Percentiles rank a stretch among this genome's conserved stretches.
These are phyloP conservation scores for Daldinia vernicosa DNA, from an alignment of 495 filamentous ascomycete genomes.

Conservation along the genomic window DNA sequence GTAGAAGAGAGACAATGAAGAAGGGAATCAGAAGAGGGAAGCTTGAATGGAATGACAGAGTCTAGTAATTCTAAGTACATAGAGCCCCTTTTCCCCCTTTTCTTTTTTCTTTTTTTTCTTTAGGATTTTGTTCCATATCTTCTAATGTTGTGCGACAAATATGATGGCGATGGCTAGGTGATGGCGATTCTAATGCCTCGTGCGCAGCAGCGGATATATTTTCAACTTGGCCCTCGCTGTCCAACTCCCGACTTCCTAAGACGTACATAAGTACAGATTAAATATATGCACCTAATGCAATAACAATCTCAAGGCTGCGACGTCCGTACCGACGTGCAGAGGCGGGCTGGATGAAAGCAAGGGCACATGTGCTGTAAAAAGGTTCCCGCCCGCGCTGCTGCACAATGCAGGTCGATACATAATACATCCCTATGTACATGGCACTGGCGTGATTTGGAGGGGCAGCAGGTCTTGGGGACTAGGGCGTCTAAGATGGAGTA, in stretches of 20 bases:
- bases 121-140: slow-evolving; percentile 29
- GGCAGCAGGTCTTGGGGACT: slow-evolving; percentile 11
- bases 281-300: slow-evolving; percentile 4
- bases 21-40: slow-evolving; percentile 17
- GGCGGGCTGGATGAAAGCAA: slow-evolving; percentile 26
- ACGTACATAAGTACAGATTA: slow-evolving; percentile 1
- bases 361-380: slow-evolving; percentile 8
- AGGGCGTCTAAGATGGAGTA: slow-evolving; percentile 37
- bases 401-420: slow-evolving; percentile 28
- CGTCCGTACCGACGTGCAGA: slow-evolving; percentile 26
- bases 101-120: not conserved
- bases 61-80: not conserved
- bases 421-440: not conserved
- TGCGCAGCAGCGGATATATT: slow-evolving; percentile 26
- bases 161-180: slow-evolving; percentile 30
- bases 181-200: slow-evolving; percentile 24
- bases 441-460: slow-evolving; percentile 31
- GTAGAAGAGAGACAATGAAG: slow-evolving; percentile 13
- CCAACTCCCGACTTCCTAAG: slow-evolving; percentile 42
- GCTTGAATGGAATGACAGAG: slow-evolving; percentile 37
- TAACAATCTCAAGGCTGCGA: slow-evolving; percentile 20
- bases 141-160: slow-evolving; percentile 29
- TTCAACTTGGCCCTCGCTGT: slow-evolving; percentile 15
- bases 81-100: slow-evolving; percentile 1
- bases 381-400: slow-evolving; percentile 27